Percentiles rank a stretch among this genome's conserved stretches.
phyloP scores from a whole-genome alignment of 1,284 basidiomycete genomes.

The Ganoderma sinense region DNA sequence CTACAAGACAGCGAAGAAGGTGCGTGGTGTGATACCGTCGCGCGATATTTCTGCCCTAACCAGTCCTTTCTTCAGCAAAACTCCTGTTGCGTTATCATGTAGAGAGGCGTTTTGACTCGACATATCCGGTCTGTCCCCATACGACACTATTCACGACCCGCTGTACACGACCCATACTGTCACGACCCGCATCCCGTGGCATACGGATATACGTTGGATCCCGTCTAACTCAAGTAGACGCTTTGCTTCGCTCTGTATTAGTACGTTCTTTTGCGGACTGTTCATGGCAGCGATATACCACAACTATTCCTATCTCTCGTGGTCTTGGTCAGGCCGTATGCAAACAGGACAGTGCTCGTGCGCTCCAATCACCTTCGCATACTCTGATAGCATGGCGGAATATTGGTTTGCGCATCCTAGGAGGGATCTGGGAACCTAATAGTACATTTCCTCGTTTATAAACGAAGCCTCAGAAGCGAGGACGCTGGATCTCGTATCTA shows the following conservation, averaged over 20 bases:
- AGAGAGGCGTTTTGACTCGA: background rate
- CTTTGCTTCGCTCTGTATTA: background rate
- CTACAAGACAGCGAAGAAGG: slow-evolving; percentile 85
- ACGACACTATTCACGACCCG: slow-evolving; percentile 6
- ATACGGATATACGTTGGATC: background rate
- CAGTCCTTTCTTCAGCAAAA: slow-evolving; percentile 59
- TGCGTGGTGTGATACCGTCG: too few species aligned
- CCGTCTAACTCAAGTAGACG: background rate
- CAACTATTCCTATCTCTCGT: background rate
- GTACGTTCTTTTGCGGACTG: background rate
- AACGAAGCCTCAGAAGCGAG: background rate
- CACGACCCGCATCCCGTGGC: slow-evolving; percentile 9
- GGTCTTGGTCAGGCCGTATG: background rate
- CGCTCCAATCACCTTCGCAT: background rate
- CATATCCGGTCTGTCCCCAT: background rate
- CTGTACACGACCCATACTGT: slow-evolving; percentile 10
- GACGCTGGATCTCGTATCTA: background rate
- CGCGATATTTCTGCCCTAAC: background rate
- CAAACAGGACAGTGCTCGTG: background rate
- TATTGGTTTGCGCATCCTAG: too few species aligned
- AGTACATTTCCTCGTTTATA: background rate
- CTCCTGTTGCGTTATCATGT: slow-evolving; percentile 66
- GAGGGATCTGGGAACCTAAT: background rate
- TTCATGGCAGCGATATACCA: background rate
- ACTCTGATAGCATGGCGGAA: background rate